Evolutionary conservation across 129 eudicot genomes (phyloP), one percentile per base, ranked within the genome.

Genomic region (Lactuca sativa): DNA sequence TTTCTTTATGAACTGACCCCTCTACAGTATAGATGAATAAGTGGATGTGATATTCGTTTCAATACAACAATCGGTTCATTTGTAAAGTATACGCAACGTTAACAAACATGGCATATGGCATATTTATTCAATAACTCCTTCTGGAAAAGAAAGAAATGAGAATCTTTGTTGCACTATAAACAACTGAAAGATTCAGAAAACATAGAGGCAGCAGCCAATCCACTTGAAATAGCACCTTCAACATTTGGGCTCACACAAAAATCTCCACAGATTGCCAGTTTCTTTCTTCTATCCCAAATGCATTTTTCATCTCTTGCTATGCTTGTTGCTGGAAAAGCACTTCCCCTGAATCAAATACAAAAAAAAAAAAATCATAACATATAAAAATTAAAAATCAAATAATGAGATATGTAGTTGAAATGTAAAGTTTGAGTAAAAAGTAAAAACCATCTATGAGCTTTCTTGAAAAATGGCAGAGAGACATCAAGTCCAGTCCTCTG

Each of bases 181-280:
- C 85, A 70, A 67, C 88, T 82, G 9, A 66, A 78, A 0, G 75
- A 25, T 56, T 90, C 86, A 7, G 79, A 38, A 63, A 90, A 75
- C 78, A 85, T 84, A 1, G 97, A 77, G 31, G 99, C 95, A 7
- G 97, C 97, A 65, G 96, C 86, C 30, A 86, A 78, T 71, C 96
- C 99, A 36, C 97, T 95, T 30, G 69, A 43, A 32, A 95, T 90
- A 6, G 99, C 99, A 74, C 99, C 96, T 75, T 95, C 96, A 48
- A 87, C 99, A 70, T 78, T 83, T 48, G 99, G 97, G 81, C 90
- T 65, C 13, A 86, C 89, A 72, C 99, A 95, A 15, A 90, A 95
- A 76, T 95, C 99, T 41, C 99, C 99, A 64, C 99, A 95, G 0
- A 95, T 86, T 13, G 89, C 99, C 56, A 90, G 64, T 63, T 79